Percentiles rank a stretch among this genome's conserved stretches.
Evolutionary conservation across 2,329 filamentous ascomycete species (phyloP).

Genomic region (Monilinia vaccinii-corymbosi): DNA sequence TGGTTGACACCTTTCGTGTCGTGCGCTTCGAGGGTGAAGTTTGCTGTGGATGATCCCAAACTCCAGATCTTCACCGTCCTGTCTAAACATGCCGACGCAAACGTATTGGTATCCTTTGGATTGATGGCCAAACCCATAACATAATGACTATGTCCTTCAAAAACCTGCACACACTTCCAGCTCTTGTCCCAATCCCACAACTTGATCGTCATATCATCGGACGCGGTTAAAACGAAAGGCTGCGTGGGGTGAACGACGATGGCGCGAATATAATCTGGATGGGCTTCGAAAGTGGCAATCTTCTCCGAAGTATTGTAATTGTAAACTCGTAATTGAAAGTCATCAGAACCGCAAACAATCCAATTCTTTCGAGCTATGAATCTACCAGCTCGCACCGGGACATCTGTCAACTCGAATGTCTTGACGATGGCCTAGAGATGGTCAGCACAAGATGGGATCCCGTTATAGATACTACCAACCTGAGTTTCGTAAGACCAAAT

Average conservation of each 20-base stretch:
- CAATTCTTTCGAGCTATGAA: conserved; percentile 98
- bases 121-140: conserved; percentile 97
- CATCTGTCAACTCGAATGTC: conserved; percentile 97
- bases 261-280: conserved; percentile 96
- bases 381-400: conserved; percentile 90
- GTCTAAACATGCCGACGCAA: conserved; percentile 91
- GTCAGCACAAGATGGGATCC: conserved; percentile 11
- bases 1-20: conserved; percentile 97
- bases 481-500: conserved; percentile 99
- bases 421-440: conserved; percentile 70
- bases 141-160: conserved; percentile 93
- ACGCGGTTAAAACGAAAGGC: conserved; percentile 90
- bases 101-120: conserved; percentile 89
- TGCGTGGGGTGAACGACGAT: conserved; percentile 94
- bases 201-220: conserved; percentile 98
- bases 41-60: conserved; percentile 83
- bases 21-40: conserved; percentile 94
- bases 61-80: conserved; percentile 98
- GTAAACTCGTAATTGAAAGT: conserved; percentile 83
- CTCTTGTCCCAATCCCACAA: conserved; percentile 98
- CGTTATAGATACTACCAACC: conserved; percentile 30
- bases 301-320: conserved; percentile 99
- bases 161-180: conserved; percentile 93
- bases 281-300: conserved; percentile 92
- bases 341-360: conserved; percentile 92